Conservation (phyloP, 1,284 basidiomycete genomes). For the Cutaneotrichosporon sp. region DNA sequence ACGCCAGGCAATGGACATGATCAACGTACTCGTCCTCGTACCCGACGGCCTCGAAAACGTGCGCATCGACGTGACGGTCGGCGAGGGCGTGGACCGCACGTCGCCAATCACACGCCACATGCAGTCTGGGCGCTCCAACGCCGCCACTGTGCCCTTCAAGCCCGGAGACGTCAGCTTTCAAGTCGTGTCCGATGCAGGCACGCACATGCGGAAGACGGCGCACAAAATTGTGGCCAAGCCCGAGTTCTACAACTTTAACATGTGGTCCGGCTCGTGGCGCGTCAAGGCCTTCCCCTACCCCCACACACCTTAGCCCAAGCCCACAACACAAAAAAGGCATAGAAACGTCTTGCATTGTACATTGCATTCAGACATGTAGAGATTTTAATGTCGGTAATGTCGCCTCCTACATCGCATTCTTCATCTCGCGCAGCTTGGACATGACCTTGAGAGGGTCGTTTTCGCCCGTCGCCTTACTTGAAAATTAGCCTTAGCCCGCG, state of each 20-base stretch:
- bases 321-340: background rate
- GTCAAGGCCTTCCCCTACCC: background rate
- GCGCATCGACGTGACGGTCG: slow-evolving; percentile 21
- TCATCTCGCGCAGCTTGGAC: slow-evolving; percentile 68
- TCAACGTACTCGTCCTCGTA: slow-evolving; percentile 36
- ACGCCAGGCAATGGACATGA: slow-evolving; percentile 42
- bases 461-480: slow-evolving; percentile 53
- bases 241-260: slow-evolving; percentile 43
- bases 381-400: background rate
- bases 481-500: background rate
- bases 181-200: slow-evolving; percentile 16
- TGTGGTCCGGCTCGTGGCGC: slow-evolving; percentile 41
- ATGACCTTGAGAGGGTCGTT: slow-evolving; percentile 57
- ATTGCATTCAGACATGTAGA: background rate
- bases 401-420: slow-evolving; percentile 62
- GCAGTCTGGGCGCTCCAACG: slow-evolving; percentile 22
- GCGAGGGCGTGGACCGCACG: background rate
- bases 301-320: background rate
- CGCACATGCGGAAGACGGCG: slow-evolving; percentile 30
- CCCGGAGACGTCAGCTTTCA: slow-evolving; percentile 36
- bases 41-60: slow-evolving; percentile 11
- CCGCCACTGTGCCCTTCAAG: slow-evolving; percentile 29
- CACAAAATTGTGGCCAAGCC: slow-evolving; percentile 17
- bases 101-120: background rate
- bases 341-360: background rate